phyloP scores from a whole-genome alignment of 2,329 filamentous ascomycete species.

The Teratosphaeria destructans region DNA sequence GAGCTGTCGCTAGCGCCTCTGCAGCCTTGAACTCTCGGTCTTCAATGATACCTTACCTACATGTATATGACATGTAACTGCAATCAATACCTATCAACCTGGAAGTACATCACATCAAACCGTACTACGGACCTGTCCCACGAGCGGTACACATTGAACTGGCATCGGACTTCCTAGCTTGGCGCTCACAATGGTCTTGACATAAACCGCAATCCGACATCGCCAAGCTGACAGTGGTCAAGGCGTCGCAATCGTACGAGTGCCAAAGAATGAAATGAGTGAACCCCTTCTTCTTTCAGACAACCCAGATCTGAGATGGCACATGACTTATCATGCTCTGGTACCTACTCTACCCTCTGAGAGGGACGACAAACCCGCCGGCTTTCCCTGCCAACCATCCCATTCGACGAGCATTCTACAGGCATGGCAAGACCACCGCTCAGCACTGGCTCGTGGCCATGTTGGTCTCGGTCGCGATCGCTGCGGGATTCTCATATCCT shows the following conservation, averaged over 20 bases:
- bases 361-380: constrained; percentile 67
- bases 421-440: constrained; percentile 60
- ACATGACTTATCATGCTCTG: constrained; percentile 23
- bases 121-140: background rate
- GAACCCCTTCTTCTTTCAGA: background rate
- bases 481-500: constrained; percentile 61
- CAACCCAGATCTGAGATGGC: background rate
- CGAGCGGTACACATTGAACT: background rate
- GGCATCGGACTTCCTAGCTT: background rate
- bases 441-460: constrained; percentile 66
- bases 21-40: background rate
- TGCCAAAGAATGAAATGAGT: background rate
- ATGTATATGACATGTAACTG: background rate
- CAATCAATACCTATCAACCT: background rate
- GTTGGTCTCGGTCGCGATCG: constrained; percentile 61
- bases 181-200: background rate
- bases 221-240: background rate
- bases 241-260: background rate
- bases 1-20: background rate
- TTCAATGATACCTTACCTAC: background rate
- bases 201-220: background rate
- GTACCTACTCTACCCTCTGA: constrained; percentile 58
- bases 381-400: constrained; percentile 52
- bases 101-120: background rate
- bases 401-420: constrained; percentile 53